phyloP scores from a whole-genome alignment of 2,329 filamentous ascomycete genomes.

The Mollisiaceae sp. region DNA sequence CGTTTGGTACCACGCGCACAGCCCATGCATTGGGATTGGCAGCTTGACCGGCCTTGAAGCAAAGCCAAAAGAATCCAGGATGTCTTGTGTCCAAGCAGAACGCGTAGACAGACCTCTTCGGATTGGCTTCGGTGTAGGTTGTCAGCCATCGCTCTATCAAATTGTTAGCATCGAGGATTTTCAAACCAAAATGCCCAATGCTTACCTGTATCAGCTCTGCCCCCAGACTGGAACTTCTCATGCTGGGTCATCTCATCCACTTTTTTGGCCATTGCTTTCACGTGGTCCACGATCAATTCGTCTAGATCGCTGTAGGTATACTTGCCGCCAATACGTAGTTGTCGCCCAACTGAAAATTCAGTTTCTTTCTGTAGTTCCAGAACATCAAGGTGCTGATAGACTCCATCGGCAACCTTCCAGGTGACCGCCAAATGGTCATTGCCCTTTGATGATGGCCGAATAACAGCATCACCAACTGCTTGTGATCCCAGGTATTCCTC shows the following conservation, averaged over 20 bases:
- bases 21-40: constrained; percentile 78
- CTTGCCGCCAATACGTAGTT: constrained; percentile 83
- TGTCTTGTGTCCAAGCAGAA: constrained; percentile 94
- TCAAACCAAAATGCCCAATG: neutral
- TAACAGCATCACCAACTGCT: constrained; percentile 86
- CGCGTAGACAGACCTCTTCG: constrained; percentile 88
- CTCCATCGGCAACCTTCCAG: constrained; percentile 94
- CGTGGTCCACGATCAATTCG: constrained; percentile 94
- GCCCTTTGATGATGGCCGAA: constrained; percentile 93
- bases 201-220: constrained; percentile 83
- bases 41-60: constrained; percentile 87
- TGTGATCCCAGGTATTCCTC: constrained; percentile 92
- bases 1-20: constrained; percentile 90
- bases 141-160: constrained; percentile 86
- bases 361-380: constrained; percentile 96
- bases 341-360: constrained; percentile 89
- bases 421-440: constrained; percentile 95
- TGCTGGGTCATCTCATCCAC: constrained; percentile 94
- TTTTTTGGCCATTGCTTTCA: constrained; percentile 97
- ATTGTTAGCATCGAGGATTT: constrained; percentile 21
- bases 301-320: constrained; percentile 95
- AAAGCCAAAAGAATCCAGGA: constrained; percentile 93
- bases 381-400: constrained; percentile 98
- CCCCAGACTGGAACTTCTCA: constrained; percentile 89
- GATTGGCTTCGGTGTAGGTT: constrained; percentile 95